Evolutionary conservation across 768 basidiomycete genomes (phyloP), one percentile per base, ranked within the genome.

Genomic region (Boletus sp.): DNA sequence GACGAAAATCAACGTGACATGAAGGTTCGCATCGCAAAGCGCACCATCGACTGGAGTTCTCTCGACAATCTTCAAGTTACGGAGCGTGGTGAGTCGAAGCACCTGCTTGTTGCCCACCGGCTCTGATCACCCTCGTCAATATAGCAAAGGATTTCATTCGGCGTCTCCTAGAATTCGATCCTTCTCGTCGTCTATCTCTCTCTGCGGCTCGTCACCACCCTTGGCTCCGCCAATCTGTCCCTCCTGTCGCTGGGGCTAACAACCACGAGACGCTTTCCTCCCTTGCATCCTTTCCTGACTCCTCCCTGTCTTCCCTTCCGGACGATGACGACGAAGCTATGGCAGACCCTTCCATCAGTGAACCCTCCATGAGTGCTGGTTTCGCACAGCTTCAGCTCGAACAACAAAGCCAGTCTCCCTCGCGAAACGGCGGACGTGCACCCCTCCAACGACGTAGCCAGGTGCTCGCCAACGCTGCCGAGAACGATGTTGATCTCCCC

Each of bases 121-220:
- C 47, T 42, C 48, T 62, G 43, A 47, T 37, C 32, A 37, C 30
- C 43, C 19, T n/a, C 33, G 14, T 61, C 84, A 86, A 60, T 27
- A 10, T 59, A 88, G 93, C 77, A 2, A 68, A 78, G 48, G 75
- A 84, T 56, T 96, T 98, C 65, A 79, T 96, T 47, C 68, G 69
- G 2, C 60, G 70, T 3, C 79, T 98, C 10, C 80, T 98, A 15
- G 78, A 82, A 47, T 74, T 75, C 35, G 77, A 90, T 51, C 91
- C 93, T 0, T 59, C 57, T 1, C 56, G 66, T 14, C 84, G 95
- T n/a, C 82, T 96, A 80, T 83, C 85, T 7, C 77, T 94, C 55
- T 72, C 76, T 3, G 76, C 80, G 0, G 87, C 93, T 0, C 78
- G 89, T 10, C 27, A 70, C 0, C 93, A 98, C 61, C 82, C 83